Evolutionary conservation across 1,284 basidiomycete species (phyloP), one percentile per base, ranked within the genome.

Genomic region (Pseudozyma thailandica): DNA sequence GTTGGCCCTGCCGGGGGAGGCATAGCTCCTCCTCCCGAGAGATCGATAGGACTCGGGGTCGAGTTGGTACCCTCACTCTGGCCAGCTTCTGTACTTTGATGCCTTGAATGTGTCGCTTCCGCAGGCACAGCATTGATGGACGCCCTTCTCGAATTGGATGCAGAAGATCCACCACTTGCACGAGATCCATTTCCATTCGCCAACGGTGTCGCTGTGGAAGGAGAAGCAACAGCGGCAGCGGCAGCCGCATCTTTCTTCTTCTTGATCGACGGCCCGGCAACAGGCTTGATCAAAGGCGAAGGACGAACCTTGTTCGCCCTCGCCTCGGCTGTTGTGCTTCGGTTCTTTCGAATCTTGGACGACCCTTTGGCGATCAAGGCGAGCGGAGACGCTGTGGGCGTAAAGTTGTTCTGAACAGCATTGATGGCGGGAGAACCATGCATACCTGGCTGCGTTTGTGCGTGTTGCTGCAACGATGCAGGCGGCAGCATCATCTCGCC

Each of bases 201-300:
- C 35, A 54, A 20, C 18, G 61, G 47, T 28, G 56, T 66, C 23
- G 48, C 55, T 1, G 70, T 51, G 41, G 43, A 49, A 25, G 60
- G 55, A 18, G 55, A 55, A 31, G 56, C 56, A 15, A 50, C 37
- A 35, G 33, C 33, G 15, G 39, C 39, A 10, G 39, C 39, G 21
- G 37, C 45, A 5, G 37, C 25, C 0, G 44, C 21, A n/a, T 72
- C 58, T 37, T 68, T 72, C 51, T 77, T 68, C 54, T 62, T 75
- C 47, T 57, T 61, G 23, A 56, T 30, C 26, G 50, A 64, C 18
- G 61, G 64, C 2, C 74, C 68, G 12, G 63, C 48, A 1, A 69
- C 62, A 1, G 81, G 80, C 64, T 82, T 82, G 47, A 81, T 77
- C 35, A 82, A 47, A 1, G 81, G 81, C 20, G 78, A 80, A 2